phyloP scores from a whole-genome alignment of 768 basidiomycete species.

The Dictyophora rubrovolvata region DNA sequence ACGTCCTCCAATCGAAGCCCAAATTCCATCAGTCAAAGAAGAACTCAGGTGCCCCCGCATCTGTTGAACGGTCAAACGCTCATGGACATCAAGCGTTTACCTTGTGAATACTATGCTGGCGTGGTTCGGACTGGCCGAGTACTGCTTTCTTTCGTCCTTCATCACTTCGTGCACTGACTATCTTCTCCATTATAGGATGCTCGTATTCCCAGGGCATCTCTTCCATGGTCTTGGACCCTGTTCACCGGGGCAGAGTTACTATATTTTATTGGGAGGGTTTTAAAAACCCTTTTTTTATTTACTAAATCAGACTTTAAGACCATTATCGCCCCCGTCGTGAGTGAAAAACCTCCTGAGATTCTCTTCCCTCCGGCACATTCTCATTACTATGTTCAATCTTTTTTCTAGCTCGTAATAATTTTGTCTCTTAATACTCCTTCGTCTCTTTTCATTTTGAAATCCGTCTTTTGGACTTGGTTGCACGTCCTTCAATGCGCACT shows the following conservation, averaged over 20 bases:
- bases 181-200: not conserved
- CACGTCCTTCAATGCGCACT: slow-evolving; percentile 36
- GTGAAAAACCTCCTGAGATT: slow-evolving; percentile 10
- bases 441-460: slow-evolving; percentile 15
- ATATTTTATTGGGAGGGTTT: not conserved
- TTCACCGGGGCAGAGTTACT: not conserved
- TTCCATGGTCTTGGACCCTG: not conserved
- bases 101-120: not conserved
- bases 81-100: not conserved
- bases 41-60: not conserved
- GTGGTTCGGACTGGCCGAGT: not conserved
- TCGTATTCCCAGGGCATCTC: not conserved
- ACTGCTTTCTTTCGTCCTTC: not conserved
- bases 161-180: not conserved
- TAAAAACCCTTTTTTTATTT: slow-evolving; percentile 8
- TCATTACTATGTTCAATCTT: not conserved
- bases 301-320: slow-evolving; percentile 38
- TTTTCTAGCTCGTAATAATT: not conserved
- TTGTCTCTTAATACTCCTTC: not conserved
- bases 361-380: no score
- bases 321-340: slow-evolving; percentile 36
- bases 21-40: not conserved
- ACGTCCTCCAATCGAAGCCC: not conserved
- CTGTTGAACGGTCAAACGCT: not conserved
- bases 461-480: slow-evolving; percentile 33